These are phyloP conservation scores for Sordaria brevicollis DNA, from an alignment of 495 filamentous ascomycete genomes.

Conservation along the genomic window DNA sequence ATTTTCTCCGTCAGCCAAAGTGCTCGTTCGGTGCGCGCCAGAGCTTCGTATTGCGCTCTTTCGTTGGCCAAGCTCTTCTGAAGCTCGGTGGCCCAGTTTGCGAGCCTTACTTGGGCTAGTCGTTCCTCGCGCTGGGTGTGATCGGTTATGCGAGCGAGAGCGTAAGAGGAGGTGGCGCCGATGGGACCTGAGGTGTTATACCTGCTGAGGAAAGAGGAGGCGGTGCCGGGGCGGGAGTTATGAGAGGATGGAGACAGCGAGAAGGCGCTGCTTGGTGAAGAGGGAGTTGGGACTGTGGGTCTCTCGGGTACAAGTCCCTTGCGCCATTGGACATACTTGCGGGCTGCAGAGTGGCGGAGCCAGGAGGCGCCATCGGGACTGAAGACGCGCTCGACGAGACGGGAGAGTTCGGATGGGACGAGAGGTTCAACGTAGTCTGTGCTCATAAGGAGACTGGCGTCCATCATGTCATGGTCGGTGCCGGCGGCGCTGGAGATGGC, in stretches of 20 bases:
- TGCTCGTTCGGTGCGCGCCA: slow-evolving; percentile 62
- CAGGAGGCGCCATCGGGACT: slow-evolving; percentile 71
- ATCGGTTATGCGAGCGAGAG: slow-evolving; percentile 60
- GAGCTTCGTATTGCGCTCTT: slow-evolving; percentile 60
- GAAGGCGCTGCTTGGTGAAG: neutral
- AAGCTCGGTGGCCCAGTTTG: slow-evolving; percentile 84
- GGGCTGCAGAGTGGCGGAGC: slow-evolving; percentile 76
- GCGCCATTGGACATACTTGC: slow-evolving; percentile 72
- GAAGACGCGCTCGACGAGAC: slow-evolving; percentile 65
- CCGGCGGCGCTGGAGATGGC: slow-evolving; percentile 71
- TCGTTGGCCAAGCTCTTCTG: slow-evolving; percentile 77
- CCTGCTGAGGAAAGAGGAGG: slow-evolving; percentile 11
- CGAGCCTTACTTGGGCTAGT: slow-evolving; percentile 68
- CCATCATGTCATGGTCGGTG: slow-evolving; percentile 80
- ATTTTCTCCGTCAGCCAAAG: slow-evolving; percentile 71
- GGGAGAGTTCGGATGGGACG: slow-evolving; percentile 60
- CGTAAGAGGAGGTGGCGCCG: slow-evolving; percentile 45
- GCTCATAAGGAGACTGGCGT: slow-evolving; percentile 90
- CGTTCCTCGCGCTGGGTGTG: slow-evolving; percentile 62
- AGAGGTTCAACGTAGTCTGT: slow-evolving; percentile 87
- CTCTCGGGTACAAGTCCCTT: slow-evolving; percentile 8
- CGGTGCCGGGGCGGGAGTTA: neutral
- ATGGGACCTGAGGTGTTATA: slow-evolving; percentile 9
- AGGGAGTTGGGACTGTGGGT: neutral
- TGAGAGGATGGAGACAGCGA: neutral